Percentiles rank a stretch among this genome's conserved stretches.
phyloP scores from a whole-genome alignment of 208 protist genomes.

The Leishmania braziliensis region DNA sequence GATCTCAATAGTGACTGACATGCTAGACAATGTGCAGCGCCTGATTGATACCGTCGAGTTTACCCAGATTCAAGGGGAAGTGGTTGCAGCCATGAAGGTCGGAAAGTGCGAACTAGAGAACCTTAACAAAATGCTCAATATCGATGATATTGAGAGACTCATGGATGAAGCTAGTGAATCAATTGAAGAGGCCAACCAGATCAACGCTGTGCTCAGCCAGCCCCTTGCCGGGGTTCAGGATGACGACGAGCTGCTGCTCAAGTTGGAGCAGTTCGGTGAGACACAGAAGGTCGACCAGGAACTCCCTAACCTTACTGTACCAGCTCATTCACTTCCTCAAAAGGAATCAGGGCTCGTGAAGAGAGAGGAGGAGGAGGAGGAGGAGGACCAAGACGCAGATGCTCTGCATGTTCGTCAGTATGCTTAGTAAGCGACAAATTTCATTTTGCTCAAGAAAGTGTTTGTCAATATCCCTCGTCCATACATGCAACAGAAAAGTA shows the following conservation, averaged over 20 bases:
- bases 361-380: constrained; percentile 2
- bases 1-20: constrained; percentile 58
- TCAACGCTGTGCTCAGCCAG: constrained; percentile 64
- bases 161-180: constrained; percentile 80
- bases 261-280: constrained; percentile 35
- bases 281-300: constrained; percentile 14
- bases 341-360: neutral
- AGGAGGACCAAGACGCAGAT: constrained; percentile 11
- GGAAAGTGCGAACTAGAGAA: constrained; percentile 76
- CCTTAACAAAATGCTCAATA: constrained; percentile 84
- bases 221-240: constrained; percentile 45
- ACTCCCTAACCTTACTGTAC: constrained; percentile 34
- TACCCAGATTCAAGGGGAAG: constrained; percentile 72
- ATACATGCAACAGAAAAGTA: neutral
- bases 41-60: constrained; percentile 84
- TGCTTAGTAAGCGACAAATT: constrained; percentile 9
- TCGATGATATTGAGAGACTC: constrained; percentile 80
- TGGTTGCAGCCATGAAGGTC: constrained; percentile 63
- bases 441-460: neutral
- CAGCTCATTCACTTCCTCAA: constrained; percentile 23
- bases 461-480: neutral
- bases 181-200: constrained; percentile 69
- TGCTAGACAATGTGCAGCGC: constrained; percentile 82
- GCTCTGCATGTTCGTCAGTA: constrained; percentile 13
- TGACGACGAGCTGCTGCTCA: constrained; percentile 69